These are phyloP conservation scores for Licmophora abbreviata DNA, from an alignment of 108 stramenopile genomes.

Conservation along the genomic window DNA sequence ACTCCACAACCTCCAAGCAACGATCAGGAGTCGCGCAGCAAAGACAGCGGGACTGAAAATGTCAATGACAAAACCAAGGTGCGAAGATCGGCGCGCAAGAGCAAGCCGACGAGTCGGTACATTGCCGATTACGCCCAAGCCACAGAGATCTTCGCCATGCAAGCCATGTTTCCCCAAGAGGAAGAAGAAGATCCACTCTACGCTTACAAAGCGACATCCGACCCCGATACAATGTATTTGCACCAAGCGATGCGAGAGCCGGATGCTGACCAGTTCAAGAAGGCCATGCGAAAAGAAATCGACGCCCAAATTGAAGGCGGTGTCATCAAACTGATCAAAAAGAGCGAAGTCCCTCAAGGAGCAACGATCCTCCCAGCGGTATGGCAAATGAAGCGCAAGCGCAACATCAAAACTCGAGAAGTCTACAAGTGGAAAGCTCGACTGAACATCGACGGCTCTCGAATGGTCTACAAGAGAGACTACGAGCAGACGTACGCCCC, in stretches of 20 bases:
- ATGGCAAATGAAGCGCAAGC: constrained; percentile 44
- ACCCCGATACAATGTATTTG: constrained; percentile 3
- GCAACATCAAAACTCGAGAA: constrained; percentile 22
- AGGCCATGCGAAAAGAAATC: constrained; percentile 15
- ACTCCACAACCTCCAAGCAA: too few relatives aligned
- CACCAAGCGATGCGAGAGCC: constrained; percentile 16
- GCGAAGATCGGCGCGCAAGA: too few relatives aligned
- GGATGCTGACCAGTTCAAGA: constrained; percentile 10
- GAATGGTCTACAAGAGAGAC: constrained; percentile 12
- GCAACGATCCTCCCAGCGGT: constrained; percentile 25
- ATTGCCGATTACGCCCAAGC: too few relatives aligned
- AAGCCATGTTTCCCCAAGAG: neutral
- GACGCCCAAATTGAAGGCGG: constrained; percentile 8
- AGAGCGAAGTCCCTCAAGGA: constrained; percentile 16
- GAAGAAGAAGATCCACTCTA: too few relatives aligned
- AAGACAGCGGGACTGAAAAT: too few relatives aligned
- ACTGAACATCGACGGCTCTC: constrained; percentile 22
- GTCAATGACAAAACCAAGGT: too few relatives aligned
- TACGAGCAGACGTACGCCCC: constrained; percentile 25
- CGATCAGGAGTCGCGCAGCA: too few relatives aligned
- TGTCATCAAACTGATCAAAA: constrained; percentile 10
- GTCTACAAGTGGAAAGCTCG: constrained; percentile 27
- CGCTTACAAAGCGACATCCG: neutral
- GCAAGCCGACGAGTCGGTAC: too few relatives aligned
- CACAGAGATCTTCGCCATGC: neutral